Evolutionary conservation across 495 filamentous ascomycete genomes (phyloP).

Genomic region (Gamarada debralockiae): DNA sequence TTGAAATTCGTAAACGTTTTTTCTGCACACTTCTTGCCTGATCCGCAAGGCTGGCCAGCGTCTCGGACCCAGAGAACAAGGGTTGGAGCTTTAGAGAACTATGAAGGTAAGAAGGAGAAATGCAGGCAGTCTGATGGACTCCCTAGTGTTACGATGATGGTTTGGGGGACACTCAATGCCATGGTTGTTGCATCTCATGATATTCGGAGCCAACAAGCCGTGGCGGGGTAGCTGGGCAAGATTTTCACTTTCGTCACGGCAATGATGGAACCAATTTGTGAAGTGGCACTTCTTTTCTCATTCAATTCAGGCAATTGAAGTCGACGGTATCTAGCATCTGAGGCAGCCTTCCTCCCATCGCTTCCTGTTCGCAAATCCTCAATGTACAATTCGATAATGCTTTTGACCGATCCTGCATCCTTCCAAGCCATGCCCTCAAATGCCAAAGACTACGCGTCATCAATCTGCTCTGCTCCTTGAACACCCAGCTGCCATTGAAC

Average conservation of each 20-base stretch:
- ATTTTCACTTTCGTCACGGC: too few relatives aligned
- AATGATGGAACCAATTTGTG: not conserved
- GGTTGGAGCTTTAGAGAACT: too few relatives aligned
- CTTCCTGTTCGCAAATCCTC: constrained; percentile 24
- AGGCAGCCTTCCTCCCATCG: constrained; percentile 24
- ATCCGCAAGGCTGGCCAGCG: too few relatives aligned
- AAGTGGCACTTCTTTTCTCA: constrained; percentile 22
- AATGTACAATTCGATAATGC: constrained; percentile 23
- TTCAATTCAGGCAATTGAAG: constrained; percentile 20
- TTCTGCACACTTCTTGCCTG: not conserved
- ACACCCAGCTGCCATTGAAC: constrained; percentile 23
- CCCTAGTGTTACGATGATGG: too few relatives aligned
- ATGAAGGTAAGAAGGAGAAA: too few relatives aligned
- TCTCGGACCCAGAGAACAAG: too few relatives aligned
- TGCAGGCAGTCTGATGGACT: too few relatives aligned
- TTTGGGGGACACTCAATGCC: too few relatives aligned
- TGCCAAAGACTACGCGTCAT: constrained; percentile 26
- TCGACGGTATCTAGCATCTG: constrained; percentile 25
- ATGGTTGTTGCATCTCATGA: too few relatives aligned
- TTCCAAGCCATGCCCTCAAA: constrained; percentile 24
- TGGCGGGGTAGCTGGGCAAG: too few relatives aligned
- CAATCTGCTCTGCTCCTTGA: constrained; percentile 26
- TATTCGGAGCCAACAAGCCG: too few relatives aligned
- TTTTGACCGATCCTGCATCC: constrained; percentile 26
- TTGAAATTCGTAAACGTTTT: constrained; percentile 5